Evolutionary conservation across 176 grass and related monocot species (phyloP), one percentile per base, ranked within the genome.

Genomic region (Oryza nivara): DNA sequence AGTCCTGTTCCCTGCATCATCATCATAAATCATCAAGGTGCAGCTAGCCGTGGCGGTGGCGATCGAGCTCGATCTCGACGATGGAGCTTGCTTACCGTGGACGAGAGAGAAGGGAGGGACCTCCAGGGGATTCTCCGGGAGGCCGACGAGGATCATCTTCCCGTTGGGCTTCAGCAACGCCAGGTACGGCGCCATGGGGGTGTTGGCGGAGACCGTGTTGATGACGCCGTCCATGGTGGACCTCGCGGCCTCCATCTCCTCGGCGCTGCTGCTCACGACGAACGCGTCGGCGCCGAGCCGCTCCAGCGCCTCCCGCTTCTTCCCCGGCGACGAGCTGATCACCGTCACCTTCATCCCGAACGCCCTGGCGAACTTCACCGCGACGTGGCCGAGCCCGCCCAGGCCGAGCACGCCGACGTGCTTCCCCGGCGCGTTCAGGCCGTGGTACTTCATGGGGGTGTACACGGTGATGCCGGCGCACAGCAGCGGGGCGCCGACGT

Each of bases 181-280:
- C 0, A 90, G 41, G 44, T 32, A 32, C 71, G 89, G 58, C 28
- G 48, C 68, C 11, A 84, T 38, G 7, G 45, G 75, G 58, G 83
- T 85, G 43, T 63, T 23, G 2, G 76, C 75, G 17, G 89, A 83
- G 51, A 87, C 89, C 28, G 89, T 91, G 81, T 87, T 70, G 32
- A 88, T 75, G 74, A 91, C 43, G 66, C 81, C 76, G 65, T 91
- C 89, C 85, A 84, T 48, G 19, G 82, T 68, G 61, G n/a, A 25
- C 2, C 13, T 8, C 26, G 82, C 72, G 0, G 19, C 65, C 25
- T 68, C 25, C 83, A 85, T 78, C 22, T 68, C 34, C 9, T 70
- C 65, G 65, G 48, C 6, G 48, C 78, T 65, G 9, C 14, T 4
- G 83, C 83, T 78, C 10, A 85, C 49, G 7, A 85, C 1, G 74